These are phyloP conservation scores for Metschnikowia kunwiensis DNA, from an alignment of 805 yeast genomes.

Conservation along the genomic window DNA sequence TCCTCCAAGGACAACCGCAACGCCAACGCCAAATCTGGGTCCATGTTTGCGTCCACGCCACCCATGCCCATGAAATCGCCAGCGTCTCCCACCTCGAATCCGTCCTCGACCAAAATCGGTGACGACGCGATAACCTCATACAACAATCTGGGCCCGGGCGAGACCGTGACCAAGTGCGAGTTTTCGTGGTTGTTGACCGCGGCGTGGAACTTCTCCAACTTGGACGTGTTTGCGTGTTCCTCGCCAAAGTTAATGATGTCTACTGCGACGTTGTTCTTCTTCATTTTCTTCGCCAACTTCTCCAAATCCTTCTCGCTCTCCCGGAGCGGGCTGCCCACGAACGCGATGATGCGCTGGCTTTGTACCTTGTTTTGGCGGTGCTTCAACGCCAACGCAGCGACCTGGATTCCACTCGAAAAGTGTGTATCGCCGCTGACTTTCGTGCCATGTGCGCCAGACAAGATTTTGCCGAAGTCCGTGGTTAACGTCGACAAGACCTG, in stretches of 20 bases:
- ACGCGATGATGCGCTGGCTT: slow-evolving; percentile 83
- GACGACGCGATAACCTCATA: slow-evolving; percentile 80
- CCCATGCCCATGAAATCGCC: slow-evolving; percentile 38
- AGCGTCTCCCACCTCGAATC: slow-evolving; percentile 45
- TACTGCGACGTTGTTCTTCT: slow-evolving; percentile 86
- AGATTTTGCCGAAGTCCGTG: slow-evolving; percentile 77
- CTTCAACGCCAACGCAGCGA: slow-evolving; percentile 85
- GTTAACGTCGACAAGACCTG: slow-evolving; percentile 87
- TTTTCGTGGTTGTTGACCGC: slow-evolving; percentile 73
- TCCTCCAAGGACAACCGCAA: slow-evolving; percentile 92
- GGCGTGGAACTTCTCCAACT: slow-evolving; percentile 74
- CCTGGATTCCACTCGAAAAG: slow-evolving; percentile 82
- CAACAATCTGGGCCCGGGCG: slow-evolving; percentile 82
- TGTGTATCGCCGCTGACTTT: slow-evolving; percentile 65
- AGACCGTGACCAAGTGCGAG: slow-evolving; percentile 79
- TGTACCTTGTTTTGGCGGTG: slow-evolving; percentile 95
- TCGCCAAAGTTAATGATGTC: slow-evolving; percentile 94
- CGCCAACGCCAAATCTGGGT: slow-evolving; percentile 96
- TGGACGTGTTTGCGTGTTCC: slow-evolving; percentile 68
- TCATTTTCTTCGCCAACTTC: slow-evolving; percentile 84
- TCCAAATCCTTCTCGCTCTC: slow-evolving; percentile 71
- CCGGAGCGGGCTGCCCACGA: slow-evolving; percentile 81
- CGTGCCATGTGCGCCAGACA: slow-evolving; percentile 79
- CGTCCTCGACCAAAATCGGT: slow-evolving; percentile 67
- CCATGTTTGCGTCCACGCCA: slow-evolving; percentile 79